Percentiles rank a stretch among this genome's conserved stretches.
Evolutionary conservation across 2,329 filamentous ascomycete species (phyloP).

Genomic region (Cadophora luteo-olivacea): DNA sequence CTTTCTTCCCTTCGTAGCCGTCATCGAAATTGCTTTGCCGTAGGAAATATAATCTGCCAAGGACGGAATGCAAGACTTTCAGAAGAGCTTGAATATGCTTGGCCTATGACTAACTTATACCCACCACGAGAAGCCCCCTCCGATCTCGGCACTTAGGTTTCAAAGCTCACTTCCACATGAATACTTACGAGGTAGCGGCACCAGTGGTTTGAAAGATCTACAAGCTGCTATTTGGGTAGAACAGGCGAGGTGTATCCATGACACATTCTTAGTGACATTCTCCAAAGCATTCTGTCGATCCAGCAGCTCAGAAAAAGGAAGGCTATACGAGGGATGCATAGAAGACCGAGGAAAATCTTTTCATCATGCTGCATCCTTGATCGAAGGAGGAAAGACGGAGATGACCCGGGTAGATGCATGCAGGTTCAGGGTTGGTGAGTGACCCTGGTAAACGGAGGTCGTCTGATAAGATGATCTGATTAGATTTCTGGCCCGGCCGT

Average conservation of each 20-base stretch:
- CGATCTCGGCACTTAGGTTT: conserved; percentile 7
- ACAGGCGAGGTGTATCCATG: neutral
- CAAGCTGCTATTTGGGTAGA: neutral
- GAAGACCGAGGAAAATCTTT: conserved; percentile 1
- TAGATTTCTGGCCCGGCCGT: neutral
- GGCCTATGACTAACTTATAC: conserved; percentile 5
- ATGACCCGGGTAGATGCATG: neutral
- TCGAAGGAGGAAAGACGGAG: conserved; percentile 10
- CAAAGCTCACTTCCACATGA: neutral
- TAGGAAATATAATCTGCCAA: neutral
- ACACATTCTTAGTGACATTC: neutral
- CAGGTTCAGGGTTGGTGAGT: neutral
- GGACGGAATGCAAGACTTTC: neutral
- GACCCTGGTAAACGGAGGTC: neutral
- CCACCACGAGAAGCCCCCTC: neutral
- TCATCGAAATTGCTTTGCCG: too few relatives aligned
- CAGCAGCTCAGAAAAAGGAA: neutral
- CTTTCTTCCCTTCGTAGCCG: neutral
- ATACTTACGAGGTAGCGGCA: neutral
- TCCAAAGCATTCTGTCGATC: neutral
- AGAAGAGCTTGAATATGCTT: conserved; percentile 11
- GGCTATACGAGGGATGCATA: neutral
- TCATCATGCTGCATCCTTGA: neutral
- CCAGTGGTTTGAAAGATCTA: neutral
- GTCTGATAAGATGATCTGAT: conserved; percentile 15